These are phyloP conservation scores for Podospora sp. DNA, from an alignment of 495 filamentous ascomycete species.

Conservation along the genomic window DNA sequence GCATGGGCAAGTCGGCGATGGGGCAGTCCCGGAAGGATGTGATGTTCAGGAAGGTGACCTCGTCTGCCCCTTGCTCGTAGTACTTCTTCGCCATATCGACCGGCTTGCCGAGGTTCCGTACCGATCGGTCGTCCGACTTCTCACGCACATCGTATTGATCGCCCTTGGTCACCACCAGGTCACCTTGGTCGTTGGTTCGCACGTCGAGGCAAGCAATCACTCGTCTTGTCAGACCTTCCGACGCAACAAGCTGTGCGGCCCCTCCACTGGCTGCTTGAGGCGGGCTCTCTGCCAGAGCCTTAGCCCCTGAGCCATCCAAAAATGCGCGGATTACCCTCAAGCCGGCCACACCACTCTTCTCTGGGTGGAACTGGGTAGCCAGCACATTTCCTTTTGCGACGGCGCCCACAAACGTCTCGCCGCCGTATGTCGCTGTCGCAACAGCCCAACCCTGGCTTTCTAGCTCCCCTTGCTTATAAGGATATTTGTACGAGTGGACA, in stretches of 20 bases:
- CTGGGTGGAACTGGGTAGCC: slow-evolving; percentile 95
- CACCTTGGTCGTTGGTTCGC: slow-evolving; percentile 91
- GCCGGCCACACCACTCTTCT: slow-evolving; percentile 92
- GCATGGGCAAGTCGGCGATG: slow-evolving; percentile 88
- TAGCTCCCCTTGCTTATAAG: slow-evolving; percentile 68
- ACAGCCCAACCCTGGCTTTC: slow-evolving; percentile 84
- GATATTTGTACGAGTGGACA: slow-evolving; percentile 90
- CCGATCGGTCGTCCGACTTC: slow-evolving; percentile 72
- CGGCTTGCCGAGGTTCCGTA: slow-evolving; percentile 93
- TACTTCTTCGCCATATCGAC: slow-evolving; percentile 93
- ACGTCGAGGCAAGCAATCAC: slow-evolving; percentile 97
- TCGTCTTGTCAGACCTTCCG: slow-evolving; percentile 76
- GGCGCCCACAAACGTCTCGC: slow-evolving; percentile 89
- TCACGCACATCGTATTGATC: slow-evolving; percentile 99
- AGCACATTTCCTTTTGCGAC: slow-evolving; percentile 81
- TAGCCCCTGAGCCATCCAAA: slow-evolving; percentile 64
- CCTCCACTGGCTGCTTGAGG: slow-evolving; percentile 6
- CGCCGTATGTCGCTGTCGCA: slow-evolving; percentile 83
- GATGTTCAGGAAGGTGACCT: slow-evolving; percentile 97
- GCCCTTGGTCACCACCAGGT: slow-evolving; percentile 96
- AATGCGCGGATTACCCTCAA: slow-evolving; percentile 83
- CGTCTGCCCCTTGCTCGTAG: slow-evolving; percentile 95
- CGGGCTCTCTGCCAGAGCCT: slow-evolving; percentile 34
- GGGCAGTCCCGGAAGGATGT: slow-evolving; percentile 96
- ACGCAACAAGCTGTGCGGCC: slow-evolving; percentile 22